A percentile compares a stretch with the other conserved stretches of the same genome.
Conservation (phyloP, 1,284 basidiomycete genomes). For the Ustilago cynodontis region DNA sequence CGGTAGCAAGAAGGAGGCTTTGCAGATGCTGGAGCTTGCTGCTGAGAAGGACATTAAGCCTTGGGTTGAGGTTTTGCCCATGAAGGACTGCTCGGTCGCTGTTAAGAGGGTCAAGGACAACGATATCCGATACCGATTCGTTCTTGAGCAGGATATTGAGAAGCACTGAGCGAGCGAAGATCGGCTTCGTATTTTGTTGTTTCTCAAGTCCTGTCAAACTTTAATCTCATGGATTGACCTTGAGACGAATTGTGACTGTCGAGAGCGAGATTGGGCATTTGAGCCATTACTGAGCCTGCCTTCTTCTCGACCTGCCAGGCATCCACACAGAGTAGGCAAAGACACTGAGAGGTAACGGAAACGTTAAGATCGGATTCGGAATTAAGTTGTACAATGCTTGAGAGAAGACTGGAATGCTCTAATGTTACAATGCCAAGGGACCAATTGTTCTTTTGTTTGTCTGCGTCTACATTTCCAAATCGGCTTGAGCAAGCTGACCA, state of each 20-base stretch:
- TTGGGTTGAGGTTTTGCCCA: constrained; percentile 74
- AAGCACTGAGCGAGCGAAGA: constrained; percentile 19
- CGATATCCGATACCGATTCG: constrained; percentile 69
- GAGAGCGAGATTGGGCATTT: no score
- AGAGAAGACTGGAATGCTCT: background rate
- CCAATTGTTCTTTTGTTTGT: background rate
- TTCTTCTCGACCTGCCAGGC: no score
- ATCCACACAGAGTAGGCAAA: background rate
- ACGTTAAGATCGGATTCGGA: no score
- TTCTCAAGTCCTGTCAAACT: background rate
- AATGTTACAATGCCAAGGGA: background rate
- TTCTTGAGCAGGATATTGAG: constrained; percentile 60
- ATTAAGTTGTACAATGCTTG: background rate
- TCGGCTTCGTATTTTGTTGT: background rate
- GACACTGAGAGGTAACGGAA: background rate
- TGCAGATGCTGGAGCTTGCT: constrained; percentile 70
- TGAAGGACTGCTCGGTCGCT: constrained; percentile 76
- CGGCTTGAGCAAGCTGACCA: constrained; percentile 1
- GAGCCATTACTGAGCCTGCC: no score
- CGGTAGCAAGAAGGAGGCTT: constrained; percentile 77
- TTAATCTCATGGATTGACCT: background rate
- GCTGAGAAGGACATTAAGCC: constrained; percentile 66
- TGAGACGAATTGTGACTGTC: no score
- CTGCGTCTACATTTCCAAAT: constrained; percentile 23
- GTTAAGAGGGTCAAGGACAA: constrained; percentile 75